Percentiles rank a stretch among this genome's conserved stretches.
phyloP scores from a whole-genome alignment of 139 green algal species.

The Pseudopediastrum boryanum region DNA sequence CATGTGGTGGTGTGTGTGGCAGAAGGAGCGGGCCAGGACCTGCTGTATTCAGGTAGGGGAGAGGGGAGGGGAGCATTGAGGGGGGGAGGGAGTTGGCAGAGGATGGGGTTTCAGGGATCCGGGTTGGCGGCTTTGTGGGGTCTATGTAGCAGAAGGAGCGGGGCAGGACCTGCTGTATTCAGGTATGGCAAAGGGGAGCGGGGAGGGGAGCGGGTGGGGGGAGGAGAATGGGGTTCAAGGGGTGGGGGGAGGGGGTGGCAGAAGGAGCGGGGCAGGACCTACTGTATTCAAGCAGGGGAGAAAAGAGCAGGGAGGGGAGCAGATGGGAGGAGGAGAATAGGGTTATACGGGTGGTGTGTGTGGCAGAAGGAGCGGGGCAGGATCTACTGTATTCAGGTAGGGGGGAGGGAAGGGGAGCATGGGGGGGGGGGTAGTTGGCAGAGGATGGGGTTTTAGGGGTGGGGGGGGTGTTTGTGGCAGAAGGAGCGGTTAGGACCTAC shows the following conservation, averaged over 20 bases:
- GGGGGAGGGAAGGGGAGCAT: neutral
- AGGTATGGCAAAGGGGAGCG: neutral
- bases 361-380: conserved; percentile 92
- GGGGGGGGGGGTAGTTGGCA: neutral
- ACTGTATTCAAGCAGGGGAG: too few species aligned
- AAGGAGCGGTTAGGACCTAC: neutral
- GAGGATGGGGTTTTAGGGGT: neutral
- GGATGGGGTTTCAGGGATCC: neutral
- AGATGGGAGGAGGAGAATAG: too few species aligned
- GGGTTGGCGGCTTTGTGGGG: neutral
- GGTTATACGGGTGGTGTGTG: conserved; percentile 80
- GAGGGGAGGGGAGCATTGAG: neutral
- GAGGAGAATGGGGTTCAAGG: neutral
- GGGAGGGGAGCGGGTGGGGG: neutral
- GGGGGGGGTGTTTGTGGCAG: neutral
- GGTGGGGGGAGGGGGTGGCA: too few species aligned
- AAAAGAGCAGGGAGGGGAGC: too few species aligned
- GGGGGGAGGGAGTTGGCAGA: neutral
- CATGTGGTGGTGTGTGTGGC: conserved; percentile 84
- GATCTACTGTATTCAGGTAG: conserved; percentile 43
- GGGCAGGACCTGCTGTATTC: conserved; percentile 16
- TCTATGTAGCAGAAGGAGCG: neutral
- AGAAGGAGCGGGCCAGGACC: conserved; percentile 87
- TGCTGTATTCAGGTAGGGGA: conserved; percentile 35
- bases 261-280: too few species aligned